Conservation (phyloP, 108 stramenopile species). For the Cyclostephanos invisitatus region DNA sequence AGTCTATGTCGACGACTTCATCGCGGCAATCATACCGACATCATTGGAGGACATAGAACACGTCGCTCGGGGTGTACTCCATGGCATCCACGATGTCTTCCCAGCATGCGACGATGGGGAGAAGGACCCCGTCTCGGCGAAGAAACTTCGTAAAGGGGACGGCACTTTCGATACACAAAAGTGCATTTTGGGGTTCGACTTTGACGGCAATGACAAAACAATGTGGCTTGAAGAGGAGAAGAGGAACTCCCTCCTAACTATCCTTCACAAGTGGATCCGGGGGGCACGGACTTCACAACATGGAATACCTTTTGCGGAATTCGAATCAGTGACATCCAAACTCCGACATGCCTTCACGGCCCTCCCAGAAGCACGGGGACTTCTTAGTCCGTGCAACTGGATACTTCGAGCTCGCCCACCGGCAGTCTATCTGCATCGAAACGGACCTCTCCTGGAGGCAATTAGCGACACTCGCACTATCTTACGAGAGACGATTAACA, state of each 20-base stretch:
- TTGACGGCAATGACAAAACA: constrained; percentile 13
- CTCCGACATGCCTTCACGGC: constrained; percentile 13
- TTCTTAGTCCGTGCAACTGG: not conserved
- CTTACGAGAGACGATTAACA: not conserved
- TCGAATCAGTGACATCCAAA: constrained; percentile 1
- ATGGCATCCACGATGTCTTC: constrained; percentile 22
- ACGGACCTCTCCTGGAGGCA: not conserved
- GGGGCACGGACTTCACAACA: no score
- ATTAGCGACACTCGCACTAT: not conserved
- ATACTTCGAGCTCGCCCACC: not conserved
- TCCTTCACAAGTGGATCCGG: not conserved
- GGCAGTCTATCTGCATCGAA: constrained; percentile 1
- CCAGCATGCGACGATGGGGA: not conserved
- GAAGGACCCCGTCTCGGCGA: constrained; percentile 43
- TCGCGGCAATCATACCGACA: constrained; percentile 3
- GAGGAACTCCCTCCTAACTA: not conserved
- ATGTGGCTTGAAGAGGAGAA: constrained; percentile 8
- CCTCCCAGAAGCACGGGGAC: constrained; percentile 2
- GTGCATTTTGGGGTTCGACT: constrained; percentile 19
- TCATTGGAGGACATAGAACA: not conserved
- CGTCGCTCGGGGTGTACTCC: not conserved
- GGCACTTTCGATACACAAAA: not conserved
- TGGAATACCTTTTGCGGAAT: constrained; percentile 15
- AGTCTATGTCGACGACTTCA: constrained; percentile 40
- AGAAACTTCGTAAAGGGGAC: constrained; percentile 49